phyloP scores from a whole-genome alignment of 345 rosid genomes.

The Reutealis trisperma region DNA sequence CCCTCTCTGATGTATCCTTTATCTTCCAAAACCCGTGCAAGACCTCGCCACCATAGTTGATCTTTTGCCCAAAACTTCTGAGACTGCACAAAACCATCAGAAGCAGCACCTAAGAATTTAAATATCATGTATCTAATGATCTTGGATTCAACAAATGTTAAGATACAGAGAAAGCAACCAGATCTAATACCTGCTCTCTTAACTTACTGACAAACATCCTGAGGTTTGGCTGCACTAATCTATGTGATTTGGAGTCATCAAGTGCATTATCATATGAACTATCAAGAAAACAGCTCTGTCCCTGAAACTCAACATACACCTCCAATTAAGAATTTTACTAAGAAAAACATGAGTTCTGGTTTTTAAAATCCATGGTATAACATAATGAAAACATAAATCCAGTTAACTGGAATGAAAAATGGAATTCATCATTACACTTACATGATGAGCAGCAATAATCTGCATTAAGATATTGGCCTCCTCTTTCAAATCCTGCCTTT shows the following conservation, averaged over 20 bases:
- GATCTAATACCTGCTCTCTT: slow-evolving; percentile 60
- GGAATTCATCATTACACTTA: slow-evolving; percentile 22
- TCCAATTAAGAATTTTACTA: not conserved
- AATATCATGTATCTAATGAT: not conserved
- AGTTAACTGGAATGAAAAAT: not conserved
- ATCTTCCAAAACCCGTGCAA: slow-evolving; percentile 75
- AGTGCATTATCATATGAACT: slow-evolving; percentile 45
- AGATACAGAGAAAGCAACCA: not conserved
- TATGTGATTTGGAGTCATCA: slow-evolving; percentile 28
- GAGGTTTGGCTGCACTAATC: slow-evolving; percentile 51
- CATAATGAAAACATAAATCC: not conserved
- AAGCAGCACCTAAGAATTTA: slow-evolving; percentile 11
- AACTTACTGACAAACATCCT: slow-evolving; percentile 55
- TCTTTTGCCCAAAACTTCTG: slow-evolving; percentile 53
- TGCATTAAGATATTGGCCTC: slow-evolving; percentile 70
- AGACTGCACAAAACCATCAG: slow-evolving; percentile 46
- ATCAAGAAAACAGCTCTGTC: slow-evolving; percentile 26
- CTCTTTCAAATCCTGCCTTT: slow-evolving; percentile 60
- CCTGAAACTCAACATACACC: slow-evolving; percentile 28
- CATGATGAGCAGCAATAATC: slow-evolving; percentile 56
- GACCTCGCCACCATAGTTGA: slow-evolving; percentile 84
- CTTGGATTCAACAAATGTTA: too few species aligned
- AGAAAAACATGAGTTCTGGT: not conserved
- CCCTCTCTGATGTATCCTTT: slow-evolving; percentile 71
- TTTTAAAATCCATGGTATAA: not conserved